Conservation (phyloP, 148 eudicot species). For the Agrostemma githago region DNA sequence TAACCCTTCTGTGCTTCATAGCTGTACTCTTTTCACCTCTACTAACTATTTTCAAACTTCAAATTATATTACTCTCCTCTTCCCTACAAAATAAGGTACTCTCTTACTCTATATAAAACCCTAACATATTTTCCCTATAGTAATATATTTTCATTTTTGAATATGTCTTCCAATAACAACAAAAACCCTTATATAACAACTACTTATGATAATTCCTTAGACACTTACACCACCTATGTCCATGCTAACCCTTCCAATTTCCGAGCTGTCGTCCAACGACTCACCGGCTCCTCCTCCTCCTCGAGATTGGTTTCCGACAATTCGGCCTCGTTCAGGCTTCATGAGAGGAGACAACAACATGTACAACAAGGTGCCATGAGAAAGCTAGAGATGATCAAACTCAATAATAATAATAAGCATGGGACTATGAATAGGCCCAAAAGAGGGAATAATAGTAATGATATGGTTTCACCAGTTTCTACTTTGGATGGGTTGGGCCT, state of each 20-base stretch:
- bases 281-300: conserved; percentile 26
- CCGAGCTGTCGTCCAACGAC: conserved; percentile 26
- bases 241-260: conserved; percentile 32
- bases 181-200: conserved; percentile 4
- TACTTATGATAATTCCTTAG: conserved; percentile 9
- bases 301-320: neutral
- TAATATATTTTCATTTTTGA: neutral
- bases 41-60: neutral
- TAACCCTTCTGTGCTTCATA: conserved; percentile 3
- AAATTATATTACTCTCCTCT: neutral
- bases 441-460: conserved; percentile 1
- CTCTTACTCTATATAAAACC: neutral
- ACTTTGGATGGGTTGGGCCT: conserved; percentile 30
- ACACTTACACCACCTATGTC: conserved; percentile 32
- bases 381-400: conserved; percentile 31
- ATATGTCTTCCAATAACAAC: conserved; percentile 21
- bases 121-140: neutral
- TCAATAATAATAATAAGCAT: neutral
- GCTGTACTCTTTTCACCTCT: neutral
- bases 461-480: conserved; percentile 28
- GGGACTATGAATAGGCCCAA: conserved; percentile 1
- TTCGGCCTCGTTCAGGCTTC: conserved; percentile 17
- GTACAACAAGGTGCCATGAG: conserved; percentile 20
- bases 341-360: conserved; percentile 32
- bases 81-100: conserved; percentile 7